Base-by-base conservation (phyloP, 768 basidiomycete species). In the Tulasnella sp. region DNA sequence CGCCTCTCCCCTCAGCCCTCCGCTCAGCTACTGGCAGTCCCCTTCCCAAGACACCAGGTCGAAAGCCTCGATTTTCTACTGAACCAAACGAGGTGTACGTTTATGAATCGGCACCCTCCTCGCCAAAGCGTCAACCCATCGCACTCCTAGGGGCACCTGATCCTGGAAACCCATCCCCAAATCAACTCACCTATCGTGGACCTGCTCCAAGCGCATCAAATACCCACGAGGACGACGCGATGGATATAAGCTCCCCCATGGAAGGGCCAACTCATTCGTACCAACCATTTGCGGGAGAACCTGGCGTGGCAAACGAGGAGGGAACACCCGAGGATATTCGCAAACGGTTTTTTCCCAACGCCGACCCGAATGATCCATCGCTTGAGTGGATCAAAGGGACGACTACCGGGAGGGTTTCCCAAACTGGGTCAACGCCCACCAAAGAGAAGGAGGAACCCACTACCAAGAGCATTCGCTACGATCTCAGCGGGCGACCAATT, bases 291-390 rank as follows among this genome's bases (percentile, higher is more conserved):
- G 7, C n/a, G 29, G 29, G 6, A 29, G 29, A 11, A 22, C 22
- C 54, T 12, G n/a, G 11, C 22, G 54, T 9, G 19, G 67, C 37
- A 31, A 22, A 38, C 37, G 74, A 76, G 17, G 82, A 84, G 79
- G 93, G 92, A 7, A 90, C 91, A 0, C 89, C 94, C 3, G 93
- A 94, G 81, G 88, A 91, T 80, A 96, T 97, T 76, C 91, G 93
- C 34, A 87, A 86, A 34, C 90, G 90, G 49, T 97, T 90, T 84
- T 97, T 97, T 80, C 93, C 96, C 0, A 82, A 87, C 75, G 88
- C 89, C 1, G 86, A 90, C 4, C 82, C 87, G 12, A 85, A 91
- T 79, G 89, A 94, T 78, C 90, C 94, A 7, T 89, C 88, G 68
- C 85, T 97, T 11, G 90, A 88, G 39, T 98, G 96, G 96, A 91